phyloP scores from a whole-genome alignment of 257 asterid species.

The Solanum lycopersicoides region DNA sequence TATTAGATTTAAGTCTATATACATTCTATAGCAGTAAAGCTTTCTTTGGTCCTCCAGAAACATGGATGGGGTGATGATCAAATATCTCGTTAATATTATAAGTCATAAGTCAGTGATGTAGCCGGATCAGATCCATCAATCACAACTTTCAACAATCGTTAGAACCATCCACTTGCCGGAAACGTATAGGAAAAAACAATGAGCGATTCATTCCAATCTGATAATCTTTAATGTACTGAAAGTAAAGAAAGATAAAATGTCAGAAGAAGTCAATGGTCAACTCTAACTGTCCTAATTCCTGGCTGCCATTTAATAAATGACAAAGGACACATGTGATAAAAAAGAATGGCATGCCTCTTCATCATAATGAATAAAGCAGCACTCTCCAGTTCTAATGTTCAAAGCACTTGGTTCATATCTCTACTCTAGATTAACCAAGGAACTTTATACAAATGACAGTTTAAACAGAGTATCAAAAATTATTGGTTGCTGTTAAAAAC shows the following conservation, averaged over 20 bases:
- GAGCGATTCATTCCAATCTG: slow-evolving; percentile 40
- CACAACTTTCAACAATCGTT: slow-evolving; percentile 49
- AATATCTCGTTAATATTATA: slow-evolving; percentile 81
- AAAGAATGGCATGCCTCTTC: neutral
- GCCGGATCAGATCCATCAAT: slow-evolving; percentile 67
- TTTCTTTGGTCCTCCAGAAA: slow-evolving; percentile 49
- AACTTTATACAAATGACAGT: neutral
- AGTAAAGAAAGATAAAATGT: neutral
- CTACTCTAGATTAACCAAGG: neutral
- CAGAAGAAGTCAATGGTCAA: neutral
- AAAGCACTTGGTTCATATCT: neutral
- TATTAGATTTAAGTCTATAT: too few relatives aligned
- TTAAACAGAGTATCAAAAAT: neutral
- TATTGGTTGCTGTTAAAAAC: neutral
- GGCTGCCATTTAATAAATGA: neutral
- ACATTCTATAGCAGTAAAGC: slow-evolving; percentile 14
- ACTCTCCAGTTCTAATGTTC: neutral
- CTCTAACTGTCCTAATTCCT: neutral
- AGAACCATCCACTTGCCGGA: slow-evolving; percentile 87
- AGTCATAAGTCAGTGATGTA: slow-evolving; percentile 47
- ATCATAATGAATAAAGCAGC: neutral
- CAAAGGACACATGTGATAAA: neutral
- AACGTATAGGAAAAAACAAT: slow-evolving; percentile 58
- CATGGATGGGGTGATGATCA: slow-evolving; percentile 73
- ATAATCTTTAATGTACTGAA: neutral